A percentile compares a stretch with the other conserved stretches of the same genome.
These are phyloP conservation scores for Lathyrus aphaca DNA, from an alignment of 306 rosid species.

Conservation along the genomic window DNA sequence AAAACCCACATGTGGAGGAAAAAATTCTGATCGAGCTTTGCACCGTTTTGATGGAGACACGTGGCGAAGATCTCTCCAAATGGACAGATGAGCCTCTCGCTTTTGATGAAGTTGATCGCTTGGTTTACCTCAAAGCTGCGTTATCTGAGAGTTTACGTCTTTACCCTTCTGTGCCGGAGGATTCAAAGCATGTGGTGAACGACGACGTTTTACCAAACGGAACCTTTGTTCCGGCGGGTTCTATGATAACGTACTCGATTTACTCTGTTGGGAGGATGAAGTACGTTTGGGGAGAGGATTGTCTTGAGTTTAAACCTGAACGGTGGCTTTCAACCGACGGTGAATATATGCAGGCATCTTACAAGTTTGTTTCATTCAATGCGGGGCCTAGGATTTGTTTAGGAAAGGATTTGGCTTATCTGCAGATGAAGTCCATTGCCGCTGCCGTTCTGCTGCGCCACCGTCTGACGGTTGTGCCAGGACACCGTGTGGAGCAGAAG, in stretches of 20 bases:
- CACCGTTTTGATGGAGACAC: slow-evolving; percentile 67
- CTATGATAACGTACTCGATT: slow-evolving; percentile 67
- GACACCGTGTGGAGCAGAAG: slow-evolving; percentile 89
- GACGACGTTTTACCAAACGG: slow-evolving; percentile 80
- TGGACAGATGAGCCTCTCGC: slow-evolving; percentile 73
- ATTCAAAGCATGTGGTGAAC: slow-evolving; percentile 67
- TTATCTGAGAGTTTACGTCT: slow-evolving; percentile 79
- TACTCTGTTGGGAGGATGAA: slow-evolving; percentile 82
- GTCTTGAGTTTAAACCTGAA: slow-evolving; percentile 81
- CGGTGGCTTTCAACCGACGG: slow-evolving; percentile 72
- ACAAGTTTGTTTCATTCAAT: slow-evolving; percentile 72
- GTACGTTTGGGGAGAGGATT: slow-evolving; percentile 89
- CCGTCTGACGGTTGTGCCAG: slow-evolving; percentile 53
- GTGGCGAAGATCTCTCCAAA: slow-evolving; percentile 51
- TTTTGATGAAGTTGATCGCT: slow-evolving; percentile 79
- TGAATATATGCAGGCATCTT: slow-evolving; percentile 54
- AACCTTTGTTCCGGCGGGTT: slow-evolving; percentile 69
- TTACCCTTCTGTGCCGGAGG: slow-evolving; percentile 90
- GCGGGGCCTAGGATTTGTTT: slow-evolving; percentile 89
- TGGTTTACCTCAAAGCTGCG: slow-evolving; percentile 76
- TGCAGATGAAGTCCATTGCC: slow-evolving; percentile 92
- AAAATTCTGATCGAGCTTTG: slow-evolving; percentile 66
- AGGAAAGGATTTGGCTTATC: slow-evolving; percentile 86
- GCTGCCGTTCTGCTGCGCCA: slow-evolving; percentile 77
- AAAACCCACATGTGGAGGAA: slow-evolving; percentile 64